Evolutionary conservation across 176 grass and related monocot species (phyloP).

Genomic region (Musa beccarii): DNA sequence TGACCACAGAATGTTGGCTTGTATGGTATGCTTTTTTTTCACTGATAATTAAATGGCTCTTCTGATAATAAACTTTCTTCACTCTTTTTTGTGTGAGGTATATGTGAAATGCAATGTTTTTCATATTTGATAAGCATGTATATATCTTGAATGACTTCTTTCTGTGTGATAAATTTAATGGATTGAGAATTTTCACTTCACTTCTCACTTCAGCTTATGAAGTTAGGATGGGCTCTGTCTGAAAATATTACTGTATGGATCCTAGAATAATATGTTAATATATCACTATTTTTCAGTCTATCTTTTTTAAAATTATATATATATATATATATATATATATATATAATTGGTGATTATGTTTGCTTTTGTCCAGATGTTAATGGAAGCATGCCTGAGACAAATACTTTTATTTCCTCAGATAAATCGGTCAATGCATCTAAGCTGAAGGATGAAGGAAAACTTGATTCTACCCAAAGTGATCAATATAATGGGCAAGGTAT

Average conservation of each 20-base stretch:
- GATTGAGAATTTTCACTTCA: not conserved
- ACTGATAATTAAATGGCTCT: not conserved
- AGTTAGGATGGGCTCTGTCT: not conserved
- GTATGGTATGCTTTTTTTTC: not conserved
- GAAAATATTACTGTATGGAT: not conserved
- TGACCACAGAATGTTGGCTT: not conserved
- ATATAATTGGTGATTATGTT: not conserved
- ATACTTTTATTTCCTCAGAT: constrained; percentile 15
- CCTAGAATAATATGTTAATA: not conserved
- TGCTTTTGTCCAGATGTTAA: constrained; percentile 1
- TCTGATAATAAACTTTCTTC: not conserved
- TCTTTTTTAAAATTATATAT: not conserved
- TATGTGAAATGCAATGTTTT: too few relatives aligned
- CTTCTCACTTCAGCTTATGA: not conserved
- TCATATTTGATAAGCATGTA: too few relatives aligned
- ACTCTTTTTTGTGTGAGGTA: too few relatives aligned
- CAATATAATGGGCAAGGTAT: constrained; percentile 32
- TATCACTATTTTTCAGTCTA: not conserved
- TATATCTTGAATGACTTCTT: not conserved
- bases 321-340: not conserved
- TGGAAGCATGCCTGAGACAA: constrained; percentile 16
- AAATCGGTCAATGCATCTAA: constrained; percentile 28
- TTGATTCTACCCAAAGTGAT: constrained; percentile 29
- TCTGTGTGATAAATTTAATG: not conserved
- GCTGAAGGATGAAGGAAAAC: constrained; percentile 21